Evolutionary conservation across 768 basidiomycete species (phyloP).

Genomic region (Hygrophorus pudorinus): DNA sequence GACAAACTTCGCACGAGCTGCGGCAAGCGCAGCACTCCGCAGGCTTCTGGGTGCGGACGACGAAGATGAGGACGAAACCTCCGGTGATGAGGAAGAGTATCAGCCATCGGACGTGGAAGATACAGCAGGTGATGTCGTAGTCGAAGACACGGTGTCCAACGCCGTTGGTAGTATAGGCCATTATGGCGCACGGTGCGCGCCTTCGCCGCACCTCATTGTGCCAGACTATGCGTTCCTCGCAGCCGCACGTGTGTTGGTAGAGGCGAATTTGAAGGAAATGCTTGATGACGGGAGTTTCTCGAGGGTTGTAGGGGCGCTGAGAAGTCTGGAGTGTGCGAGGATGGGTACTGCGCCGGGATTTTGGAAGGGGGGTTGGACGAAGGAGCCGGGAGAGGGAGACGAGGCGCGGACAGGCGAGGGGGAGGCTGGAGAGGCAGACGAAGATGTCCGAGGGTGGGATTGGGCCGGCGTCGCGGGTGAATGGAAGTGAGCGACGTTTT

Average conservation of each 20-base stretch:
- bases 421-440: conserved; percentile 2
- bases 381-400: too few relatives aligned
- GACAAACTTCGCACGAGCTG: too few relatives aligned
- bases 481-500: conserved; percentile 46
- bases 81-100: too few relatives aligned
- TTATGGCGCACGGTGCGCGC: too few relatives aligned
- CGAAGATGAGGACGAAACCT: too few relatives aligned
- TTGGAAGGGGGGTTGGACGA: conserved; percentile 20
- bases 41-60: too few relatives aligned
- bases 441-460: conserved; percentile 35
- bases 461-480: conserved; percentile 48
- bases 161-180: too few relatives aligned
- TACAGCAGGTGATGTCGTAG: too few relatives aligned
- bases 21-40: too few relatives aligned
- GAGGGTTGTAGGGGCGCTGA: conserved; percentile 18
- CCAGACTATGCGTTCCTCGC: conserved; percentile 46
- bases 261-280: conserved; percentile 37
- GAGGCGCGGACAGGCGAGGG: too few relatives aligned
- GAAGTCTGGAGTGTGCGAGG: conserved; percentile 25
- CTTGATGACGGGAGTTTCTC: conserved; percentile 12
- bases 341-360: conserved; percentile 33
- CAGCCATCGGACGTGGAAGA: too few relatives aligned
- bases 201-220: conserved; percentile 20
- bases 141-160: too few relatives aligned
- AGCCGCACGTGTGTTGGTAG: conserved; percentile 39